Evolutionary conservation across 2,329 filamentous ascomycete genomes (phyloP), one percentile per base, ranked within the genome.

Genomic region (Chaetothyriales sp.): DNA sequence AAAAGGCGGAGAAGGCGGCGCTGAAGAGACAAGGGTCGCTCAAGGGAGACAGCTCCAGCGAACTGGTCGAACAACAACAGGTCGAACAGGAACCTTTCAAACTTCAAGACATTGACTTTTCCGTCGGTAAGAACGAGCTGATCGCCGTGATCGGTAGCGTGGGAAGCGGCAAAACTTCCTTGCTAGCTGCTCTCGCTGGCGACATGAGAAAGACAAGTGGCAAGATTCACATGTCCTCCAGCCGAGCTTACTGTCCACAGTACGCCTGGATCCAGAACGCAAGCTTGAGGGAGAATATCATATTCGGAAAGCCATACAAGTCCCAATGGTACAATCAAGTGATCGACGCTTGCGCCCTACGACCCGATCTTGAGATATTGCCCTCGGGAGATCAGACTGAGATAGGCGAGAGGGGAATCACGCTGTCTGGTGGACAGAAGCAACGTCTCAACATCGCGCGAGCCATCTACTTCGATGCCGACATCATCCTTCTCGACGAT

Each of bases 181-280:
- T 98, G 1, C 77, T 98, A 2, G 84, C 87, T 32, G 88, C 90
- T 0, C 70, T 98, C 45, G 90, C 89, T 1, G 90, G 92, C 20
- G 90, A 96, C 57, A 96, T 96, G 90, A 80, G 88, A 44, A 84
- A 83, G 64, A 93, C 85, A 0, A 70, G 69, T 2, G 88, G 88
- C 9, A 75, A 83, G 39, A 76, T 93, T 5, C 76, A 79, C 0
- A 76, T 92, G 59, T 86, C 89, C 43, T 86, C 86, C 0, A 82
- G 80, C 2, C 76, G 89, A 55, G 86, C 90, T 0, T 95, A 95
- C 61, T 96, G 92, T 58, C 90, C 90, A 0, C 90, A 98, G 64
- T 95, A 95, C 62, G 86, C 92, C 0, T 98, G 92, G 92, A 95
- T 98, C 47, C 90, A 96, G 63, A 96, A 96, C 62, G 76, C 87